Evolutionary conservation across 148 eudicot species (phyloP), one percentile per base, ranked within the genome.

Genomic region (Cornus suecica): DNA sequence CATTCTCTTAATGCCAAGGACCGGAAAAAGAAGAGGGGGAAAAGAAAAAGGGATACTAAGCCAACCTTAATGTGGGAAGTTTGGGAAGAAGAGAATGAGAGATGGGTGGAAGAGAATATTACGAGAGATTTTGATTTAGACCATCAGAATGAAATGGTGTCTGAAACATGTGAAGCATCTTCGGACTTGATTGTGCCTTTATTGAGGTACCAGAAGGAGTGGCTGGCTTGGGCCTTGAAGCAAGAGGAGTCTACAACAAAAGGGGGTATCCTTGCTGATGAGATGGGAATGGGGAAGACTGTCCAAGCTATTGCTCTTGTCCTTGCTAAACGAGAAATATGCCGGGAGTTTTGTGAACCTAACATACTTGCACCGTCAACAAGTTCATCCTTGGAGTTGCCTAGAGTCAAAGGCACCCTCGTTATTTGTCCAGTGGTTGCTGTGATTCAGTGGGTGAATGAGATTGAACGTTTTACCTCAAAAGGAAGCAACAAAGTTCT

Each of bases 261-360:
- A 84, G 99, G 99, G 24, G 98, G 99, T 37, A 96, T 96, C 75
- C 98, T 96, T 79, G 99, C 99, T 26, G 98, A 96, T 85, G 98
- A 93, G 87, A 91, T 91, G 97, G 98, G 98, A 54, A 93, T 93
- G 98, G 97, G 98, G 66, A 93, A 91, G 85, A 96, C 98, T 54
- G 80, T 91, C 61, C 94, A 96, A 84, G 97, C 98, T 26, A 96
- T 96, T 75, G 88, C 99, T 5, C 97, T 96, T 63, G 99, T 96
- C 74, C 97, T 91, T 78, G 88, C 94, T 78, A 96, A 93, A 85
- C 77, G 94, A 31, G 89, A 86, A 67, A 68, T 91, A 66, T 71
- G 66, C 4, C 82, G 66, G 70, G 87, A 76, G 62, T 45, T 74
- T 68, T 62, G 71, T 45, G 89, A 76, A 64, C 76, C 80, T 66